These are phyloP conservation scores for Nakazawaea populi DNA, from an alignment of 805 yeast species.

Conservation along the genomic window DNA sequence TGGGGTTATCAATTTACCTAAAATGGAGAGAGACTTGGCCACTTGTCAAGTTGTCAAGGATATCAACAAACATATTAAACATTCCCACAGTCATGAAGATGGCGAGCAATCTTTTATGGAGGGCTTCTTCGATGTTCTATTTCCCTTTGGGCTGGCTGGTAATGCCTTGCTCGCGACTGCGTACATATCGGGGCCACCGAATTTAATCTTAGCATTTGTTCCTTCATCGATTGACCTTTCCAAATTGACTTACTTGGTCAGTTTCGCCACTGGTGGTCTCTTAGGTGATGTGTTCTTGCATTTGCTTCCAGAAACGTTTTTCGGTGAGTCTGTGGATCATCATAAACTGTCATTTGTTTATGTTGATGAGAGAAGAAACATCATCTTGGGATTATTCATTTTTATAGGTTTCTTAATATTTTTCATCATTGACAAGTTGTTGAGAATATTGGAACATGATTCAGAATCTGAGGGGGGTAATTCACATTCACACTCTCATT, in stretches of 20 bases:
- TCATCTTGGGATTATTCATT: conserved; percentile 46
- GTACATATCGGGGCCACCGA: conserved; percentile 62
- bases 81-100: conserved; percentile 6
- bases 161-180: conserved; percentile 62
- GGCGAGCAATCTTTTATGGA: conserved; percentile 24
- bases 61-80: conserved; percentile 21
- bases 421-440: conserved; percentile 53
- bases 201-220: conserved; percentile 45
- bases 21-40: conserved; percentile 22
- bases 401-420: conserved; percentile 58
- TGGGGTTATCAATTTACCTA: conserved; percentile 37
- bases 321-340: conserved; percentile 40
- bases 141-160: conserved; percentile 52
- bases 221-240: conserved; percentile 52
- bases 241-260: conserved; percentile 46
- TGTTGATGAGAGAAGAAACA: conserved; percentile 45
- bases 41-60: conserved; percentile 34
- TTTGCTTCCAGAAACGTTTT: conserved; percentile 61
- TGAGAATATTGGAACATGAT: conserved; percentile 43
- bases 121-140: conserved; percentile 33
- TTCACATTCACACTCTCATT: conserved; percentile 41
- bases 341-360: conserved; percentile 36
- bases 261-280: conserved; percentile 74
- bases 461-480: conserved; percentile 12
- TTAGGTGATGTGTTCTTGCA: conserved; percentile 73